Evolutionary conservation across 495 filamentous ascomycete genomes (phyloP).

Genomic region (Daldinia loculata): DNA sequence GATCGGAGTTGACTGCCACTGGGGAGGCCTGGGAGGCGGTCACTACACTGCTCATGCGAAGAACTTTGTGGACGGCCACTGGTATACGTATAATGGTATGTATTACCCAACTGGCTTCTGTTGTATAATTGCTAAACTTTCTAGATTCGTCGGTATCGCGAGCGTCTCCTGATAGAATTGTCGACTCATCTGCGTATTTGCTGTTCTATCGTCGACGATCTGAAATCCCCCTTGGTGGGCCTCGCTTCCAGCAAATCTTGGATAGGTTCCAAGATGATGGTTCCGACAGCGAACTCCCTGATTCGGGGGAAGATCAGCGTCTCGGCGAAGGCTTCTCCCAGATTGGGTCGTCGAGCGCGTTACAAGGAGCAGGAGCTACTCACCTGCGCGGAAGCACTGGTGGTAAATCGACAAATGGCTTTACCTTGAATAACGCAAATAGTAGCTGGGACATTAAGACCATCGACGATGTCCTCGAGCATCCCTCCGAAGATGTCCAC

Average conservation of each 20-base stretch:
- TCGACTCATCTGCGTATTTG: conserved; percentile 82
- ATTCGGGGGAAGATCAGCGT: conserved; percentile 83
- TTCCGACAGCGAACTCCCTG: conserved; percentile 52
- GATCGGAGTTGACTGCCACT: conserved; percentile 94
- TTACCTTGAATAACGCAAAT: neutral
- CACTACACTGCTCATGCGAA: conserved; percentile 95
- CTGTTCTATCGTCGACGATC: conserved; percentile 95
- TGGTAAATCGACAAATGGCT: conserved; percentile 45
- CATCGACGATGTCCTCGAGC: conserved; percentile 17
- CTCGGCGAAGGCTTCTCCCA: conserved; percentile 84
- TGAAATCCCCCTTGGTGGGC: conserved; percentile 75
- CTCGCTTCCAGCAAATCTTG: conserved; percentile 72
- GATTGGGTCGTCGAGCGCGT: conserved; percentile 86
- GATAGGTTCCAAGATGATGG: conserved; percentile 61
- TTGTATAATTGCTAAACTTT: conserved; percentile 35
- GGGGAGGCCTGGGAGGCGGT: conserved; percentile 87
- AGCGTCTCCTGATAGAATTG: conserved; percentile 37
- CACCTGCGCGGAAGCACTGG: conserved; percentile 73
- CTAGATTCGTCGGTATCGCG: conserved; percentile 74
- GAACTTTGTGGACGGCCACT: conserved; percentile 84
- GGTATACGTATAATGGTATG: conserved; percentile 97
- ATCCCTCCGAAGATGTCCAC: conserved; percentile 23
- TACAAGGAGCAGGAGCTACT: conserved; percentile 76
- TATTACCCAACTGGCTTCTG: conserved; percentile 13
- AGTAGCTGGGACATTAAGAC: conserved; percentile 7